Evolutionary conservation across 208 protist species (phyloP), one percentile per base, ranked within the genome.

Genomic region (Wallacemonas sp.): DNA sequence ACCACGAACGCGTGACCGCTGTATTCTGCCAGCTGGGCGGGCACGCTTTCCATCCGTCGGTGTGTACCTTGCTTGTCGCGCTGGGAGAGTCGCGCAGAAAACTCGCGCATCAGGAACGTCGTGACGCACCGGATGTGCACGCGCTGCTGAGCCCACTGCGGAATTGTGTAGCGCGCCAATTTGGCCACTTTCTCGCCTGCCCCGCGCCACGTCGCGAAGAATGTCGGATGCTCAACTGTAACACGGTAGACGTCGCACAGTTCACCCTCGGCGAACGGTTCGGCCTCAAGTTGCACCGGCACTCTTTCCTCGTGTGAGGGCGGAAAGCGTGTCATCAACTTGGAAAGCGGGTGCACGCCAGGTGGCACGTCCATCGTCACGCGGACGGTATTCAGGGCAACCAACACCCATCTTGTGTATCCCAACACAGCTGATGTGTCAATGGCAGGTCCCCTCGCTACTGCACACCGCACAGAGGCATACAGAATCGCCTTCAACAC

Each of bases 291-390:
- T 23, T n/a, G n/a, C 41, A 47, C 14, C 3, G 11, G 41, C 3
- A 21, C 41, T 21, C 21, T 4, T 21, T 47, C 41, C 41, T 47
- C 41, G 16, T 21, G n/a, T 4, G 41, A 23, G 16, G 41, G 41
- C 8, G 41, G 41, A 24, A 47, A 47, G 4, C 41, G 41, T n/a
- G 21, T 47, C 14, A 47, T 6, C 16, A 12, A n/a, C 41, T 47
- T n/a, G 21, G 41, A 47, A n/a, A 47, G 41, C 41, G 41, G 41
- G 41, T 47, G 41, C 41, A 47, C 41, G n/a, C 41, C 41, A n/a
- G 41, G 14, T 47, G 41, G 41, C 16, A 19, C 41, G 11, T n/a
- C n/a, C n/a, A n/a, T n/a, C n/a, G n/a, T n/a, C n/a, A n/a, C n/a
- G n/a, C n/a, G n/a, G n/a, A n/a, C 16, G 14, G 21, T 47, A 2